phyloP scores from a whole-genome alignment of 306 rosid genomes.

The Vigna radiata region DNA sequence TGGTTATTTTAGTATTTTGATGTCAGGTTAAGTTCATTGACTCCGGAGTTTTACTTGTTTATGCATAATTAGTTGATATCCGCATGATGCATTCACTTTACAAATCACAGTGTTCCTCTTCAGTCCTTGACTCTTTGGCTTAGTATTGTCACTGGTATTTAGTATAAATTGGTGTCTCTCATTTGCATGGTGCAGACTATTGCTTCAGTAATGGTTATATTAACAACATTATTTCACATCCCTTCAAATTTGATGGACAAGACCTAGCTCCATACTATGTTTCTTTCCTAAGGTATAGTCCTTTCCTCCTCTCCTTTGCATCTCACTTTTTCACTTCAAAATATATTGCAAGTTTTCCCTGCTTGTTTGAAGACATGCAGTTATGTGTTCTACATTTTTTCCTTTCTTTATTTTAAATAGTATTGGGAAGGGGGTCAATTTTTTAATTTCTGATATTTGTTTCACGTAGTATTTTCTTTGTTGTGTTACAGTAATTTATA shows the following conservation, averaged over 20 bases:
- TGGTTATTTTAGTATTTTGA: conserved; percentile 29
- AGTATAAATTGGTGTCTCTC: conserved; percentile 35
- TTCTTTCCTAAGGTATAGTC: conserved; percentile 74
- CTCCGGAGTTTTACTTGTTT: conserved; percentile 26
- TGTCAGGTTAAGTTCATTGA: conserved; percentile 31
- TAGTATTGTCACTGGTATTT: conserved; percentile 1
- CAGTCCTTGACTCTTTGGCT: not conserved
- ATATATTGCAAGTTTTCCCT: conserved; percentile 34
- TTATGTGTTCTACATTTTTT: conserved; percentile 8
- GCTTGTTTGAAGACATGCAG: conserved; percentile 28
- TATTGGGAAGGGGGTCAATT: not conserved
- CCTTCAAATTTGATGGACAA: conserved; percentile 67
- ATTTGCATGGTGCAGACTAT: conserved; percentile 70
- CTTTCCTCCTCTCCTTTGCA: conserved; percentile 26
- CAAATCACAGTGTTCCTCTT: not conserved
- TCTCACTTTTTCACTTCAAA: conserved; percentile 29
- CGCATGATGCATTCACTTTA: conserved; percentile 23
- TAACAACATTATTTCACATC: conserved; percentile 71
- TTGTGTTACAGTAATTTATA: conserved; percentile 30
- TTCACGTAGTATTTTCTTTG: conserved; percentile 15
- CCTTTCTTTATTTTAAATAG: not conserved
- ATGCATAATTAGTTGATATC: conserved; percentile 20
- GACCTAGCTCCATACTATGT: conserved; percentile 79
- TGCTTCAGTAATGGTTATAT: conserved; percentile 86
- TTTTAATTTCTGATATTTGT: conserved; percentile 36